A percentile compares a stretch with the other conserved stretches of the same genome.
phyloP scores from a whole-genome alignment of 2,329 filamentous ascomycete genomes.

The Tricladium varicosporioides region DNA sequence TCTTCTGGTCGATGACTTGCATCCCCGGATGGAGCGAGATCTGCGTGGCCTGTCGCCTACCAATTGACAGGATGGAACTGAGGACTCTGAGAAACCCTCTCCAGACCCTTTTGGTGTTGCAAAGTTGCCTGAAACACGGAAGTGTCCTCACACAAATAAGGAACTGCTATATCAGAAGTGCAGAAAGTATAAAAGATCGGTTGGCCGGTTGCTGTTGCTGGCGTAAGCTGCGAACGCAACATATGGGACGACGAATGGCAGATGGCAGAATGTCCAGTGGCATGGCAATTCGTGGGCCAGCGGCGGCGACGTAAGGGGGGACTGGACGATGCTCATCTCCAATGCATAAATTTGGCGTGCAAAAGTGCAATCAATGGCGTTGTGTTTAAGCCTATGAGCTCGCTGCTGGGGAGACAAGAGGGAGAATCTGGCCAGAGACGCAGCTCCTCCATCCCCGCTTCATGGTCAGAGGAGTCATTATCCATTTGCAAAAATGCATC shows the following conservation, averaged over 20 bases:
- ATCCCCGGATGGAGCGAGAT: background rate
- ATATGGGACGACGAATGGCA: slow-evolving; percentile 9
- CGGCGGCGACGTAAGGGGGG: background rate
- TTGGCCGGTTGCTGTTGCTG: slow-evolving; percentile 2
- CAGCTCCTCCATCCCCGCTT: slow-evolving; percentile 5
- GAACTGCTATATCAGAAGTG: slow-evolving; percentile 16
- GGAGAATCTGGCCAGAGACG: background rate
- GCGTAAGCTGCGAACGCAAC: slow-evolving; percentile 12
- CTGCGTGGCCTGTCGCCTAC: slow-evolving; percentile 14
- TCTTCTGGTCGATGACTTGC: slow-evolving; percentile 9
- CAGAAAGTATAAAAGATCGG: slow-evolving; percentile 15
- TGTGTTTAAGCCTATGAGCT: slow-evolving; percentile 2
- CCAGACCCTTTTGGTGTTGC: background rate
- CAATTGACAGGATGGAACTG: slow-evolving; percentile 7
- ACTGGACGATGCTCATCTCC: slow-evolving; percentile 5
- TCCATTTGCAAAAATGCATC: slow-evolving; percentile 9
- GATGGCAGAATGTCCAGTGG: background rate
- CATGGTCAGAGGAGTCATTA: slow-evolving; percentile 10
- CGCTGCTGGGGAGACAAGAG: background rate
- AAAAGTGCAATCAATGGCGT: slow-evolving; percentile 12
- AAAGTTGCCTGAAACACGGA: slow-evolving; percentile 13
- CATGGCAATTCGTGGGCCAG: slow-evolving; percentile 1
- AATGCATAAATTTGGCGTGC: slow-evolving; percentile 19
- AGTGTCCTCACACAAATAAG: slow-evolving; percentile 1
- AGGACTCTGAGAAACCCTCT: slow-evolving; percentile 9